Percentiles rank a stretch among this genome's conserved stretches.
Evolutionary conservation across 2,329 filamentous ascomycete genomes (phyloP).

Genomic region (Aspergillus aculeatinus): DNA sequence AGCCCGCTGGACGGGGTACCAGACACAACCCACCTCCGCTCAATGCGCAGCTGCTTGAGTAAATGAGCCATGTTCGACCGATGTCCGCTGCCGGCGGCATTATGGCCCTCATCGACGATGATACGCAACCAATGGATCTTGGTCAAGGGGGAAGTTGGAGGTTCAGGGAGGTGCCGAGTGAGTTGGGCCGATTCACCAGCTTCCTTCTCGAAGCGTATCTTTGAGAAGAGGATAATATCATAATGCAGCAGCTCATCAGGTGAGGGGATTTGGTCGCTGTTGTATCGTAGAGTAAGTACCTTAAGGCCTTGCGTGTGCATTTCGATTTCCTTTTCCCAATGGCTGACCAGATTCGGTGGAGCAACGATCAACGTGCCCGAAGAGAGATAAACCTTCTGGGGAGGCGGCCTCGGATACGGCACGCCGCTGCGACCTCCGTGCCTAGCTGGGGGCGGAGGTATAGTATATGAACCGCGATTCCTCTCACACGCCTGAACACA

Average conservation of each 20-base stretch:
- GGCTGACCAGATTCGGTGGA: slow-evolving; percentile 76
- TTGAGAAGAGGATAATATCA: slow-evolving; percentile 77
- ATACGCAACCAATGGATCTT: slow-evolving; percentile 80
- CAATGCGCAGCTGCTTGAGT: slow-evolving; percentile 56
- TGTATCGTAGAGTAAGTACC: slow-evolving; percentile 61
- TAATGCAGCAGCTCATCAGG: slow-evolving; percentile 60
- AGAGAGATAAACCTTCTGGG: slow-evolving; percentile 59
- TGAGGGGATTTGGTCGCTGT: slow-evolving; percentile 55
- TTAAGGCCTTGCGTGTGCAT: slow-evolving; percentile 71
- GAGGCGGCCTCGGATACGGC: slow-evolving; percentile 39
- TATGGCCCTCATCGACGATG: slow-evolving; percentile 90
- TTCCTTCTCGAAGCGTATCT: slow-evolving; percentile 69
- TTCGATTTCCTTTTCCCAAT: slow-evolving; percentile 78
- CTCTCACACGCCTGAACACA: slow-evolving; percentile 59
- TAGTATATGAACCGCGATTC: slow-evolving; percentile 61
- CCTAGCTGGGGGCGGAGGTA: slow-evolving; percentile 48
- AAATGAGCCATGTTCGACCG: slow-evolving; percentile 60
- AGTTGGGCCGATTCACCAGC: slow-evolving; percentile 54
- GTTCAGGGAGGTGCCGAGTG: slow-evolving; percentile 44
- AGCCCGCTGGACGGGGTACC: slow-evolving; percentile 85
- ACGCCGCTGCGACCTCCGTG: slow-evolving; percentile 44
- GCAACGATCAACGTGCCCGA: slow-evolving; percentile 74
- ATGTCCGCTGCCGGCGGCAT: slow-evolving; percentile 65
- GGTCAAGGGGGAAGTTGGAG: slow-evolving; percentile 63
- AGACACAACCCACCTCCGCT: slow-evolving; percentile 83